Conservation (phyloP, 1,284 basidiomycete species). For the Sanghuangporus sanghuang region DNA sequence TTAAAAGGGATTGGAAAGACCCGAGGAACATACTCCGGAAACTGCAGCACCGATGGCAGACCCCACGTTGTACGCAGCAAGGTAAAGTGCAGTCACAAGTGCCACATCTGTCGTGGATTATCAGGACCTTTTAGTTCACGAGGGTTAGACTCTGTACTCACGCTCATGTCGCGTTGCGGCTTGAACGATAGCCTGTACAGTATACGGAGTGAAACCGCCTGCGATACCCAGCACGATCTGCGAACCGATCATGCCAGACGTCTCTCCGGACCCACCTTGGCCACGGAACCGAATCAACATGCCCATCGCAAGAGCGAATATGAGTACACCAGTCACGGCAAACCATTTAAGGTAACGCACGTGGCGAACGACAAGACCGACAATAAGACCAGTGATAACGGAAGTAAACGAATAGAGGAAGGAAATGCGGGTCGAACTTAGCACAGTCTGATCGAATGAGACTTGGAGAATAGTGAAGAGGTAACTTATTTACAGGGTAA, state of each 20-base stretch:
- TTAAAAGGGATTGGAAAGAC: neutral
- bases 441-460: slow-evolving; percentile 31
- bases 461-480: slow-evolving; percentile 32
- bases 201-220: slow-evolving; percentile 34
- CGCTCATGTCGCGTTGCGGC: slow-evolving; percentile 32
- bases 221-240: slow-evolving; percentile 36
- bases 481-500: slow-evolving; percentile 22
- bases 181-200: slow-evolving; percentile 33
- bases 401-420: slow-evolving; percentile 35
- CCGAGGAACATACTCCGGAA: slow-evolving; percentile 23
- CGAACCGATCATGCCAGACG: slow-evolving; percentile 30
- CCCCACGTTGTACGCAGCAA: slow-evolving; percentile 33
- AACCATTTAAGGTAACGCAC: slow-evolving; percentile 33
- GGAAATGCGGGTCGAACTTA: slow-evolving; percentile 30
- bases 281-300: slow-evolving; percentile 35
- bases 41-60: slow-evolving; percentile 32
- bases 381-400: slow-evolving; percentile 29
- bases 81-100: slow-evolving; percentile 32
- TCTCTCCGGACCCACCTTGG: slow-evolving; percentile 23
- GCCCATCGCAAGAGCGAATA: slow-evolving; percentile 34
- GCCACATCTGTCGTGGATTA: slow-evolving; percentile 24
- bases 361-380: slow-evolving; percentile 30
- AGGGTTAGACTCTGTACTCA: neutral
- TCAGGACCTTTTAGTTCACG: neutral
- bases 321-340: slow-evolving; percentile 28